Base-by-base conservation (phyloP, 140 eudicot species). In the Eryngium alpinum region DNA sequence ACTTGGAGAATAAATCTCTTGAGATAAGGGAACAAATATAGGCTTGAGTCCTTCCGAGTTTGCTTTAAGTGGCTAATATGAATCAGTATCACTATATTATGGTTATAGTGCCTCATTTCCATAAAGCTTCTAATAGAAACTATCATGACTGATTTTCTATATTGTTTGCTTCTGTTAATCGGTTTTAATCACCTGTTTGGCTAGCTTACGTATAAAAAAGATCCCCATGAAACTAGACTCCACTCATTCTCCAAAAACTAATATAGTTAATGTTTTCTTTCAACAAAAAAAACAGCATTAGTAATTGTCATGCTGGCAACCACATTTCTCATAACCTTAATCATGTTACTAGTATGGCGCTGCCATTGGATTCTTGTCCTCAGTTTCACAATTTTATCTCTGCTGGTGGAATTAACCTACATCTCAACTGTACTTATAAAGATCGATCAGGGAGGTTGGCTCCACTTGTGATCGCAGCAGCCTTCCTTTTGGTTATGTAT, bases 301-400 rank as follows among this genome's bases (percentile, higher is more conserved):
- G 98, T 94, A n/a, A 78, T 94, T 72, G 98, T 94, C 82, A 94
- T 94, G 98, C 89, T 94, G 3, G 97, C 85, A 71, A 94, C 98
- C 16, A 94, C 98, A 13, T 88, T 92, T 77, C 89, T 94, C 57
- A 94, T 94, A 97, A 86, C 89, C 12, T 66, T 94, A 65, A 88
- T 94, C 51, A 92, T 90, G 97, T 63, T 90, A 72, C 60, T 94
- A 33, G 98, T 94, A 10, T 94, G 98, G 98, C 93, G 89, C 66
- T 92, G 98, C 87, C 98, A 94, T 73, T 94, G 98, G 98, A 81
- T 88, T 51, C 92, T 94, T 19, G 98, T 94, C 80, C 75, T 92
- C 22, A 74, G 90, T 44, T 92, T 94, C 79, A 87, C 97, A 0
- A 79, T 86, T 74, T 79, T 90, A 49, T 92, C 98, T 50, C 89